phyloP scores from a whole-genome alignment of 2,329 filamentous ascomycete species.

The Emericellopsis cladophorae region DNA sequence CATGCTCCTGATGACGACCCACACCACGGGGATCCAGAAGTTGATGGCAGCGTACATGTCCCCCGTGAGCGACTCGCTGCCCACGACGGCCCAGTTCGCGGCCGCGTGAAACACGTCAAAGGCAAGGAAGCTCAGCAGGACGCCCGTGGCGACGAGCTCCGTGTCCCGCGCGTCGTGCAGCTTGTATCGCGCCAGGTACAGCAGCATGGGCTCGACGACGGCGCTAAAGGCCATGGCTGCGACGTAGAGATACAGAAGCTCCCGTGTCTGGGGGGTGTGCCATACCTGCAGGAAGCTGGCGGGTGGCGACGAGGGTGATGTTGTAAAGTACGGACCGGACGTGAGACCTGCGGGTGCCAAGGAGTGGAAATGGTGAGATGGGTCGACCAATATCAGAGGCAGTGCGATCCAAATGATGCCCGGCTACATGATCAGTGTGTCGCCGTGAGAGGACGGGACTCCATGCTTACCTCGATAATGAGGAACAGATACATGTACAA shows the following conservation, averaged over 20 bases:
- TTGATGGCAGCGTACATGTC: slow-evolving; percentile 3
- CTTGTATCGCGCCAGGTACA: neutral
- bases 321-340: neutral
- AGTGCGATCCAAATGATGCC: neutral
- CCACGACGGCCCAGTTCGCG: neutral
- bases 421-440: neutral
- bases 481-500: slow-evolving; percentile 1
- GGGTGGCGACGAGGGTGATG: neutral
- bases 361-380: slow-evolving; percentile 1
- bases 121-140: neutral
- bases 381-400: slow-evolving; percentile 1
- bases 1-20: neutral
- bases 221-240: neutral
- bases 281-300: neutral
- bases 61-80: neutral
- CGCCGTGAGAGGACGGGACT: neutral
- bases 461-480: slow-evolving; percentile 1
- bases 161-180: neutral
- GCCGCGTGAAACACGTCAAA: slow-evolving; percentile 1
- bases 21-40: neutral
- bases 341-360: neutral
- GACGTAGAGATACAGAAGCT: neutral
- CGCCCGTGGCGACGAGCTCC: neutral
- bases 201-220: neutral
- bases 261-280: neutral